Base-by-base conservation (phyloP, 768 basidiomycete species). In the Cubamyces sp. region DNA sequence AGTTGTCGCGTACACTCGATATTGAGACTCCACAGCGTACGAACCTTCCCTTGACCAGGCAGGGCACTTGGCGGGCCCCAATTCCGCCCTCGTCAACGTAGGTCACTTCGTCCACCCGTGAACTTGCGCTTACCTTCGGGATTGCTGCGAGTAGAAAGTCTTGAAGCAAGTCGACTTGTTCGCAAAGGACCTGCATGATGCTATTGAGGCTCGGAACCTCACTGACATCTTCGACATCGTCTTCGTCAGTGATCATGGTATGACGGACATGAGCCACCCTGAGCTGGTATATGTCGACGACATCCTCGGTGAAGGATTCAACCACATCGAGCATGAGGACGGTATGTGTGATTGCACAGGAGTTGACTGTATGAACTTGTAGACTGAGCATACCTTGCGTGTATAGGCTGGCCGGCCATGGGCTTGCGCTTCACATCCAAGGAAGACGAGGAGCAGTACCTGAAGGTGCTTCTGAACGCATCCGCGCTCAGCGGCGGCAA, bases 181-280 rank as follows among this genome's bases (percentile, higher is more conserved):
- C 67, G 88, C 92, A 3, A 84, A 81, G 59, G 78, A 87, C 57
- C 75, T 97, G 11, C 87, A 90, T 55, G 74, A 77, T 15, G 81
- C 83, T 0, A 76, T 97, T 39, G 78, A 79, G 49, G 78, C 79
- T 4, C 85, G 95, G 6, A 93, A 95, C 69, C 80, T 96, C 25
- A 87, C 85, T 1, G 83, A 90, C 48, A 90, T 96, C 19, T 87
- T 94, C 14, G 92, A 97, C 71, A 80, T 96, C 34, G 82, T 96
- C 23, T 94, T 96, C 67, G 94, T 97, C 65, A 90, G 88, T 64
- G 92, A 93, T 71, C 90, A 94, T 68, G 93, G 92, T n/a, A 95
- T 94, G 91, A 88, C 86, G 1, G 91, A 92, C 71, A 96, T 93
- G n/a, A 86, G 85, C 62, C 82, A 90, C 64, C 86, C 87, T 0